Evolutionary conservation across 257 asterid species (phyloP), one percentile per base, ranked within the genome.

Genomic region (Scutellaria barbata): DNA sequence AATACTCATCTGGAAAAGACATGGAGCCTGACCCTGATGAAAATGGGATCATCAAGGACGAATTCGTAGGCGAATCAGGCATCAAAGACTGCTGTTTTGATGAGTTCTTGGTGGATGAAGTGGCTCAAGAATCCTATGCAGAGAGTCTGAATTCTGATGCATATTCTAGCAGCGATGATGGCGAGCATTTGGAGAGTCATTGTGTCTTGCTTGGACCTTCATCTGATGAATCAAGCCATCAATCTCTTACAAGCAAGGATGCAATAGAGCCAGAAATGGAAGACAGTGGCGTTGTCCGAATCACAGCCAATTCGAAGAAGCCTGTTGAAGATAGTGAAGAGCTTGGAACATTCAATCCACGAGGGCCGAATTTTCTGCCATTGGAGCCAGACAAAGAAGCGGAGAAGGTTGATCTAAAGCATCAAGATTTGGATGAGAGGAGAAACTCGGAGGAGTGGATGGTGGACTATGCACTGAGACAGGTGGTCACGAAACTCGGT

Each of bases 391-490:
- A 79, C 11, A 82, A 79, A 16, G 96, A 86, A 71, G 79, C 87
- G 5, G 95, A 93, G 81, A 89, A 83, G 78, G 91, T 93, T 67
- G 95, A 86, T 77, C 96, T 93, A 7, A 85, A 65, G 86, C 96
- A 89, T 79, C 97, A 87, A 56, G 88, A 70, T 75, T 68, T 93
- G 56, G 95, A 89, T 54, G 98, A 84, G 7, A 77, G 81, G 81
- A 87, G 72, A 74, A 86, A 84, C 33, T 54, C 96, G 2, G 96
- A 93, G 80, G 98, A 93, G 66, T 93, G 95, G 96, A 90, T 90
- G 97, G 79, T 93, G 0, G 98, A 93, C 73, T 81, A 82, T 50
- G 97, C 96, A 45, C 93, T 93, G 39, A 90, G 93, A 55, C 87
- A 82, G 78, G 87, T 84, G 8, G 91, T 89, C 45, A 84, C 80